Percentiles rank a stretch among this genome's conserved stretches.
Conservation (phyloP, 768 basidiomycete genomes). For the Leucosporidium yakuticum region DNA sequence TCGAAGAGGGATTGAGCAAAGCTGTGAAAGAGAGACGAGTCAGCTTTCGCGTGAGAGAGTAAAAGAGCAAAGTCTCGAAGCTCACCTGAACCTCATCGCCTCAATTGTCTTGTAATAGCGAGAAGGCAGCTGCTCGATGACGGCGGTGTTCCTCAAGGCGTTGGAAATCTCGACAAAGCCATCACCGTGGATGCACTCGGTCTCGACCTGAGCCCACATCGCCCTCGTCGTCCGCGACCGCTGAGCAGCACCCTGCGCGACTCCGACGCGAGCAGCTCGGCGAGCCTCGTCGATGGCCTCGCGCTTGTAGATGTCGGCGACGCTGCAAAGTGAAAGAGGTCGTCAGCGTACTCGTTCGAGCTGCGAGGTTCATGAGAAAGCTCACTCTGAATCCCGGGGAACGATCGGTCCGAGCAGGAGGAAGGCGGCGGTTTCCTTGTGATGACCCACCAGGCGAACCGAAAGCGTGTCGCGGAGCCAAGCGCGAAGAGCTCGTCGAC, state of each 20-base stretch:
- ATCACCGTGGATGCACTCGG: conserved; percentile 25
- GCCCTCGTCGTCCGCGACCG: conserved; percentile 6
- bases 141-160: not conserved
- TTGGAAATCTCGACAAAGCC: conserved; percentile 23
- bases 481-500: conserved; percentile 15
- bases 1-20: conserved; percentile 22
- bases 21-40: not conserved
- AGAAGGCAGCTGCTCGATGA: conserved; percentile 18
- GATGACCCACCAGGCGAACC: conserved; percentile 19
- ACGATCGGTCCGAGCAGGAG: conserved; percentile 13
- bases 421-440: conserved; percentile 27
- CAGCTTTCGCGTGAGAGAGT: not conserved
- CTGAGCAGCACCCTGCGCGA: conserved; percentile 14
- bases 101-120: conserved; percentile 23
- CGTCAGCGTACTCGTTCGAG: not conserved
- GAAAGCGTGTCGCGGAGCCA: conserved; percentile 26
- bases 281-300: conserved; percentile 29
- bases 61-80: no score
- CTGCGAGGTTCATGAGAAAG: not conserved
- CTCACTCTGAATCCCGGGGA: conserved; percentile 22
- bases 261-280: conserved; percentile 10
- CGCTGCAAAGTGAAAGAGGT: not conserved
- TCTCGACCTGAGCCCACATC: conserved; percentile 12
- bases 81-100: conserved; percentile 14
- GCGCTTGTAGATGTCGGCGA: conserved; percentile 22